Evolutionary conservation across 78 protist genomes (phyloP).

Genomic region (Andalucia godoyi): DNA sequence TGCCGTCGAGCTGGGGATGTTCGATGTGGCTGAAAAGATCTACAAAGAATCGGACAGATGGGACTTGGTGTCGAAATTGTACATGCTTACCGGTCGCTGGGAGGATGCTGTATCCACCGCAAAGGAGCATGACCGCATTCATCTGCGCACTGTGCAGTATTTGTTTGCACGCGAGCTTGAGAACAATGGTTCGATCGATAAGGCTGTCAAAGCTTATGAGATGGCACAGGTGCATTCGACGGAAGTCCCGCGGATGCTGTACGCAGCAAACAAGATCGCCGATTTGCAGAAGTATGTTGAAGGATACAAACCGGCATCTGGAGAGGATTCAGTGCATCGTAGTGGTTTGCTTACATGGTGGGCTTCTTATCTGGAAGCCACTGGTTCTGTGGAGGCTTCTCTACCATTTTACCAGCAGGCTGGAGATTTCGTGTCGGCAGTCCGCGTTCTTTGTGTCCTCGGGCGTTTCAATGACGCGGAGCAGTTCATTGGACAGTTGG

Average conservation of each 20-base stretch:
- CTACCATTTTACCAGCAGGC: slow-evolving; percentile 31
- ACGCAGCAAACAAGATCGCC: not conserved
- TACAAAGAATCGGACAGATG: slow-evolving; percentile 19
- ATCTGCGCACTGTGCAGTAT: slow-evolving; percentile 25
- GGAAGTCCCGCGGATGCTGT: slow-evolving; percentile 56
- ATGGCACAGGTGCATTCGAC: not conserved
- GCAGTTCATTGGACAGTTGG: slow-evolving; percentile 9
- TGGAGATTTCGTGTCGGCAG: slow-evolving; percentile 22
- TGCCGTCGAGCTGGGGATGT: slow-evolving; percentile 48
- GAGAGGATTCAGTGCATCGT: too few species aligned
- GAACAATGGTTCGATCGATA: slow-evolving; percentile 8
- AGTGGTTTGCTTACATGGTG: slow-evolving; percentile 31
- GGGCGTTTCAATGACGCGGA: not conserved
- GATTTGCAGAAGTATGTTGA: slow-evolving; percentile 11
- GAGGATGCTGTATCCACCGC: slow-evolving; percentile 32
- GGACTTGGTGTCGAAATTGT: slow-evolving; percentile 45
- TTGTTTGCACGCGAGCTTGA: slow-evolving; percentile 22
- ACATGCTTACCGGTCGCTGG: slow-evolving; percentile 41
- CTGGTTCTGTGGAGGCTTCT: slow-evolving; percentile 9
- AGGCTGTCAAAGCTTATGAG: slow-evolving; percentile 22
- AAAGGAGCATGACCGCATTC: slow-evolving; percentile 40
- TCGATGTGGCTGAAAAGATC: slow-evolving; percentile 40
- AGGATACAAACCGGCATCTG: not conserved
- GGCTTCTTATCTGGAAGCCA: slow-evolving; percentile 44
- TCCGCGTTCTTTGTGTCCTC: slow-evolving; percentile 25